Evolutionary conservation across 106 monocot species (phyloP).

Genomic region (Apostasia ramifera): DNA sequence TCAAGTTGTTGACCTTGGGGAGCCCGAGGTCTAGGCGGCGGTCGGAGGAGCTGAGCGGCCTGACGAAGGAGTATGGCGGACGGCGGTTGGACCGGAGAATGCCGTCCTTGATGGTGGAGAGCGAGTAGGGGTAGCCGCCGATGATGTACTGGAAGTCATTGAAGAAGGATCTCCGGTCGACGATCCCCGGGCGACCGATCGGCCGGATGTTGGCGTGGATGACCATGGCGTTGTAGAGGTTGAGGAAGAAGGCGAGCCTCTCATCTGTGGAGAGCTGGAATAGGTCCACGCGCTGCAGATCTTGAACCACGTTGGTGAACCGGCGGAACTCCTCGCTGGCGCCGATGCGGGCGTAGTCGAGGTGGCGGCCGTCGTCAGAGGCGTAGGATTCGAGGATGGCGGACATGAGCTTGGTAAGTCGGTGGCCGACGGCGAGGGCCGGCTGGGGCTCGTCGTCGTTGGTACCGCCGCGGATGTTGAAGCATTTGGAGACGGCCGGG

Average conservation of each 20-base stretch:
- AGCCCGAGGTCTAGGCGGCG: slow-evolving; percentile 58
- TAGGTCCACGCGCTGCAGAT: slow-evolving; percentile 77
- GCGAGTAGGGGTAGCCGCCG: slow-evolving; percentile 80
- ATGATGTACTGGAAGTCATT: slow-evolving; percentile 81
- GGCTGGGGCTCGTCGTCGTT: slow-evolving; percentile 74
- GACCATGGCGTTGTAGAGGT: slow-evolving; percentile 95
- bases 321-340: slow-evolving; percentile 91
- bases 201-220: slow-evolving; percentile 62
- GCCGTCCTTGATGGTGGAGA: slow-evolving; percentile 77
- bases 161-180: slow-evolving; percentile 70
- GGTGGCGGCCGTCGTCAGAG: slow-evolving; percentile 47
- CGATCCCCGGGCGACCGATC: slow-evolving; percentile 53
- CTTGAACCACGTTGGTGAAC: slow-evolving; percentile 61
- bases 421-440: slow-evolving; percentile 38
- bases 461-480: slow-evolving; percentile 68
- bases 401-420: slow-evolving; percentile 67
- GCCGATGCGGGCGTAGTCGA: slow-evolving; percentile 64
- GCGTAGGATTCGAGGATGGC: slow-evolving; percentile 91
- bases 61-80: slow-evolving; percentile 66
- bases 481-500: slow-evolving; percentile 59
- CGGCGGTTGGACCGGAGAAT: slow-evolving; percentile 80
- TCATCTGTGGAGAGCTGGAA: slow-evolving; percentile 44
- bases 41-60: slow-evolving; percentile 58
- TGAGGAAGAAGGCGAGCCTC: slow-evolving; percentile 72
- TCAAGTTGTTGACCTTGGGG: slow-evolving; percentile 65